Percentiles rank a stretch among this genome's conserved stretches.
These are phyloP conservation scores for Ramaria sp. DNA, from an alignment of 768 basidiomycete species.

Conservation along the genomic window DNA sequence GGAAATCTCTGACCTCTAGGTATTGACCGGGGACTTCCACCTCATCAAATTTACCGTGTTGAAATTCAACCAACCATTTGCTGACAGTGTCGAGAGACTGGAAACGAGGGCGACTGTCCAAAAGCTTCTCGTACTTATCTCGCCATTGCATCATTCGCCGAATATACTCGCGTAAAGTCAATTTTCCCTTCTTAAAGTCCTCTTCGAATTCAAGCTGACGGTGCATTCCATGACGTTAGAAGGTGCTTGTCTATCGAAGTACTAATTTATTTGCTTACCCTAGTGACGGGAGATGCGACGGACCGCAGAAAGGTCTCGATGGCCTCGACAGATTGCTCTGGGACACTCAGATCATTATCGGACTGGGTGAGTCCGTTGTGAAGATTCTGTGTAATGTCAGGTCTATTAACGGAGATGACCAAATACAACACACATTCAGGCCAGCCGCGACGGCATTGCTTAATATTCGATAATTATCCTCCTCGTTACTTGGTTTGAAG, in stretches of 20 bases:
- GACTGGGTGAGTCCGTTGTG: slow-evolving; percentile 4
- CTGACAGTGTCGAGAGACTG: slow-evolving; percentile 81
- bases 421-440: slow-evolving; percentile 45
- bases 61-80: slow-evolving; percentile 95
- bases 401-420: background rate
- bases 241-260: no score
- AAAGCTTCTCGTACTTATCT: slow-evolving; percentile 73
- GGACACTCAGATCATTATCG: background rate
- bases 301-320: slow-evolving; percentile 8
- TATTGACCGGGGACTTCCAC: slow-evolving; percentile 99
- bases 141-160: slow-evolving; percentile 86
- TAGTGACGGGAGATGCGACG: slow-evolving; percentile 4
- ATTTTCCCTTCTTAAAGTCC: slow-evolving; percentile 76
- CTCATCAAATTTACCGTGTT: slow-evolving; percentile 94
- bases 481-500: slow-evolving; percentile 83
- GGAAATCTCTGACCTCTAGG: slow-evolving; percentile 54
- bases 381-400: slow-evolving; percentile 1
- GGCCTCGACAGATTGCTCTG: slow-evolving; percentile 5
- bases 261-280: background rate
- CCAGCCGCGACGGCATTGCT: slow-evolving; percentile 84
- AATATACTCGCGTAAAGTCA: slow-evolving; percentile 79
- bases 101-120: slow-evolving; percentile 74
- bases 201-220: slow-evolving; percentile 78
- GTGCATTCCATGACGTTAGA: no score
- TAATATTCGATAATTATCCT: slow-evolving; percentile 88